Percentiles rank a stretch among this genome's conserved stretches.
phyloP scores from a whole-genome alignment of 2,329 filamentous ascomycete species.

The Rosellinia necatrix region DNA sequence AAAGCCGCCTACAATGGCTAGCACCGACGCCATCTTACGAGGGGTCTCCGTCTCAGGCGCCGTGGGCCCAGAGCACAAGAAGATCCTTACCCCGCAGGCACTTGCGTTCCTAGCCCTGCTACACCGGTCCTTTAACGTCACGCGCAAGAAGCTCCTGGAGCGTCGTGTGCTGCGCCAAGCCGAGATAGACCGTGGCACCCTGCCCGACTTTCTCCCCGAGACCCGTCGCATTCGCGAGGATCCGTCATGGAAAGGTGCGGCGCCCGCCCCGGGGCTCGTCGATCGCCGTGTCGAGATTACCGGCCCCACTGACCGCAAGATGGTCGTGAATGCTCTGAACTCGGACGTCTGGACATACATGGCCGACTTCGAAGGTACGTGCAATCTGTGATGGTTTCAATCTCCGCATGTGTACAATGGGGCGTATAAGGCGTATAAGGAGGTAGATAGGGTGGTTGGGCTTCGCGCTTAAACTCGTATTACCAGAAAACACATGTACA shows the following conservation, averaged over 20 bases:
- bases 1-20: constrained; percentile 59
- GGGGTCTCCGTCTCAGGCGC: constrained; percentile 85
- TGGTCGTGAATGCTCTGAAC: constrained; percentile 98
- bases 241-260: constrained; percentile 88
- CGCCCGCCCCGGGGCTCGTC: constrained; percentile 87
- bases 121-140: constrained; percentile 91
- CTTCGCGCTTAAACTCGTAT: neutral
- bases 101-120: constrained; percentile 91
- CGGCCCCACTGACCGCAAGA: constrained; percentile 95
- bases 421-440: too few relatives aligned
- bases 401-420: too few relatives aligned
- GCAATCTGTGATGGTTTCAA: too few relatives aligned
- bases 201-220: constrained; percentile 95
- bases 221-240: constrained; percentile 95
- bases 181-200: constrained; percentile 85
- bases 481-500: neutral
- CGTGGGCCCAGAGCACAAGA: constrained; percentile 77
- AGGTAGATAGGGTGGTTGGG: too few relatives aligned
- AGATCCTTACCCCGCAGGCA: constrained; percentile 90
- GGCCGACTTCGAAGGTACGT: constrained; percentile 94
- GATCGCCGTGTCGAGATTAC: constrained; percentile 97
- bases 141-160: constrained; percentile 86
- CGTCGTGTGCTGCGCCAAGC: constrained; percentile 84
- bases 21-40: constrained; percentile 77
- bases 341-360: constrained; percentile 98